Evolutionary conservation across 2,329 filamentous ascomycete species (phyloP).

Genomic region (Balansia obtecta): DNA sequence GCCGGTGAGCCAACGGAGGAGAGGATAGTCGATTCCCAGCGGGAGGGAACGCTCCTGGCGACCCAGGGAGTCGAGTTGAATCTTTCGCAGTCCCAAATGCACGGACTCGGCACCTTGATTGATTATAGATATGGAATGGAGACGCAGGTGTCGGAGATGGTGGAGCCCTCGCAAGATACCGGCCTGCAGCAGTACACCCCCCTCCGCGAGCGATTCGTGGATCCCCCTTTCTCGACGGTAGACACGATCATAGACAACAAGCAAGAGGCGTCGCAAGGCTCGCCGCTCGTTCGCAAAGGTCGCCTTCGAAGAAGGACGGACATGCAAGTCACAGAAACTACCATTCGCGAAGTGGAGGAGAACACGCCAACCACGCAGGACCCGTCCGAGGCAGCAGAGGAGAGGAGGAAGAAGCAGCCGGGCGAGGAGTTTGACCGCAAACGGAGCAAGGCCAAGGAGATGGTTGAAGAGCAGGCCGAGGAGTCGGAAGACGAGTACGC

Average conservation of each 20-base stretch:
- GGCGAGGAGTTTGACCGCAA: conserved; percentile 63
- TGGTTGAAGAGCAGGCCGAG: conserved; percentile 87
- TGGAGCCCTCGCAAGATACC: conserved; percentile 69
- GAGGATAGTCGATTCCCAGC: conserved; percentile 34
- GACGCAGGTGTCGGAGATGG: conserved; percentile 56
- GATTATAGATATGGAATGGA: conserved; percentile 28
- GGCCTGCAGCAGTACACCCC: conserved; percentile 67
- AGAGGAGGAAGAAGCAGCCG: conserved; percentile 38
- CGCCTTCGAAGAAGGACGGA: conserved; percentile 34
- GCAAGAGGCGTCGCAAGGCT: conserved; percentile 37
- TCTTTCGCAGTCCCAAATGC: conserved; percentile 48
- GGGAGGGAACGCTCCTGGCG: conserved; percentile 19
- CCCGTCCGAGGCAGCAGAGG: conserved; percentile 53
- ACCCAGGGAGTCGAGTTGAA: conserved; percentile 40
- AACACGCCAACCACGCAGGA: conserved; percentile 8
- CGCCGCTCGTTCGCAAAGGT: conserved; percentile 52
- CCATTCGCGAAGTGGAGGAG: not conserved
- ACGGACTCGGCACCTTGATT: conserved; percentile 44
- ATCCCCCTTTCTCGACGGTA: conserved; percentile 53
- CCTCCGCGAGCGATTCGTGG: conserved; percentile 52
- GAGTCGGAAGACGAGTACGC: conserved; percentile 98
- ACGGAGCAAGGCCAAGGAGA: conserved; percentile 73
- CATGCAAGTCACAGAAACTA: conserved; percentile 7
- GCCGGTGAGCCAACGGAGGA: conserved; percentile 42
- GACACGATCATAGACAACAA: conserved; percentile 44